Percentiles rank a stretch among this genome's conserved stretches.
Evolutionary conservation across 164 flowering plant genomes (phyloP).

Genomic region (Kingdonia uniflora): DNA sequence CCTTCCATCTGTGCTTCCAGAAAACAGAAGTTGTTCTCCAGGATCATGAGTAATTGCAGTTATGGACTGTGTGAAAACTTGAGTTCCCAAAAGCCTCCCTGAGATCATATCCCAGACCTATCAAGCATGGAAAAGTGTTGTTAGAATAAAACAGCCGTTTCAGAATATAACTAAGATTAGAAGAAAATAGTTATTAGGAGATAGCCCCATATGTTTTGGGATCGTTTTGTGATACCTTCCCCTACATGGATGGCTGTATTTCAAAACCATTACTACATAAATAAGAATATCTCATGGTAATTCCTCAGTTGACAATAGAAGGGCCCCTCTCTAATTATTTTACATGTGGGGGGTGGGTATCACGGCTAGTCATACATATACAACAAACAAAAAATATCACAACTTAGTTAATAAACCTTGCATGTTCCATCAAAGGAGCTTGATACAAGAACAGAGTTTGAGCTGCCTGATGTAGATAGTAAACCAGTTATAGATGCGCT

Average conservation of each 20-base stretch:
- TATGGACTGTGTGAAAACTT: constrained; percentile 20
- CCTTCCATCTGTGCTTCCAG: constrained; percentile 42
- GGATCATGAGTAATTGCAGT: constrained; percentile 38
- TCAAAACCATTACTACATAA: too few species aligned
- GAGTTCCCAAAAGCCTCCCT: constrained; percentile 28
- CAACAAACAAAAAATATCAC: background rate
- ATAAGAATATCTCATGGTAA: too few species aligned
- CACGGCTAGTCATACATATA: background rate
- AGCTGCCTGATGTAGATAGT: constrained; percentile 18
- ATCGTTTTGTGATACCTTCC: too few species aligned
- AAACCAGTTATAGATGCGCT: constrained; percentile 35
- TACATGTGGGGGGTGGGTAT: too few species aligned
- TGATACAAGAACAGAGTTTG: constrained; percentile 28
- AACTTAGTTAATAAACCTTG: constrained; percentile 27
- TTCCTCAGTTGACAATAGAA: too few species aligned
- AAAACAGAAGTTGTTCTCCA: constrained; percentile 28
- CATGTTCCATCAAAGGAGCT: constrained; percentile 50
- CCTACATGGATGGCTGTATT: too few species aligned
- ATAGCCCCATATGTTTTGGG: too few species aligned
- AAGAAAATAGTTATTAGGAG: background rate
- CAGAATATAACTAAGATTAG: background rate
- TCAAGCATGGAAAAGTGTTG: background rate
- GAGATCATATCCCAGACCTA: constrained; percentile 40
- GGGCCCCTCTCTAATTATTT: too few species aligned
- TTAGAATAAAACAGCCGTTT: background rate